Evolutionary conservation across 441 rosid genomes (phyloP), one percentile per base, ranked within the genome.

Genomic region (Aleurites moluccanus): DNA sequence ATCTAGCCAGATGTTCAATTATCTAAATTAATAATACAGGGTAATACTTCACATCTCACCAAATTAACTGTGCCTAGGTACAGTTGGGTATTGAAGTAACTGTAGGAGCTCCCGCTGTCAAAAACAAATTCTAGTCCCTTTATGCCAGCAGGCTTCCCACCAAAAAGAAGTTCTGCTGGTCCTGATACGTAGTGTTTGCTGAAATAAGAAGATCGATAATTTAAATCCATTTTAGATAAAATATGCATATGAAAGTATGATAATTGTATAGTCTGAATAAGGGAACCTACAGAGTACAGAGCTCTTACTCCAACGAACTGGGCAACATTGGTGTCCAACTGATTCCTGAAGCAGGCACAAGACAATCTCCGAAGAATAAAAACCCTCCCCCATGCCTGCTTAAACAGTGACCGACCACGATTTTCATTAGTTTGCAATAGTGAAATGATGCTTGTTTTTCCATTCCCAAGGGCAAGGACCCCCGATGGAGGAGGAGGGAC

Each of bases 101-200:
- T 88, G 77, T 86, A 93, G 71, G 98, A 88, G 80, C 98, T 93
- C 55, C 98, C 98, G n/a, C 97, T 91, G 80, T 93, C 98, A 42
- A 91, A 84, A 28, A 87, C 62, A 40, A 82, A 62, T 9, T 70
- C 53, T 25, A 87, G 78, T 50, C 87, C 86, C 79, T 82, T 86
- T 18, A 79, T 6, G 49, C 91, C 95, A 3, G 95, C 82, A n/a
- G 86, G 50, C 79, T 84, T 88, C 57, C 97, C 91, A 5, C 85
- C 90, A 63, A 79, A 88, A 38, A 86, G 18, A 75, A 93, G 92
- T 50, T 93, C 97, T 25, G 91, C 92, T 62, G 83, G 81, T 64
- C 97, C 93, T 6, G 91, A 88, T 9, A 89, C 78, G 69, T 93
- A 93, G 73, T 88, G 82, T 74, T 87, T 79, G 28, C 95, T 91